phyloP scores from a whole-genome alignment of 2,329 filamentous ascomycete genomes.

The Lasiodiplodia citricola region DNA sequence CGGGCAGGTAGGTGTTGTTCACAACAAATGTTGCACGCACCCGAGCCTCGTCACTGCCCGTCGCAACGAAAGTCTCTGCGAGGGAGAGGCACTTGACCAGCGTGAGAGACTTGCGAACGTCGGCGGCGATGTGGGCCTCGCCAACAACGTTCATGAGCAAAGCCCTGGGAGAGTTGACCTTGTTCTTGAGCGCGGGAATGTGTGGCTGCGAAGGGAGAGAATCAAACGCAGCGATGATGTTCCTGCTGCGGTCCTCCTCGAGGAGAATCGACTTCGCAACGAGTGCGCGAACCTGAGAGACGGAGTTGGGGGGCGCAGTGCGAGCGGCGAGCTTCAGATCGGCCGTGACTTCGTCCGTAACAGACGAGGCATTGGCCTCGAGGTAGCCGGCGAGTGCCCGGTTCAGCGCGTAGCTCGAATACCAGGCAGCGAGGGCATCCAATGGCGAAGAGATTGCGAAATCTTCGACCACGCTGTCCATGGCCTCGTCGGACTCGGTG shows the following conservation, averaged over 20 bases:
- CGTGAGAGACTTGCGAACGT: slow-evolving; percentile 63
- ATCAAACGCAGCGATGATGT: slow-evolving; percentile 60
- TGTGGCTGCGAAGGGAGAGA: slow-evolving; percentile 53
- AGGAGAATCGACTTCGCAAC: slow-evolving; percentile 65
- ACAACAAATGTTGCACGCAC: slow-evolving; percentile 46
- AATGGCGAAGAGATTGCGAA: slow-evolving; percentile 83
- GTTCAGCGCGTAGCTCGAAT: slow-evolving; percentile 76
- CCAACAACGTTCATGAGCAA: slow-evolving; percentile 54
- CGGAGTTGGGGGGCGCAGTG: slow-evolving; percentile 78
- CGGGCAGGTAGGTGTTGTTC: slow-evolving; percentile 42
- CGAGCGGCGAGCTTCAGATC: slow-evolving; percentile 72
- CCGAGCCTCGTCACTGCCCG: slow-evolving; percentile 36
- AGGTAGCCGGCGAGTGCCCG: slow-evolving; percentile 70
- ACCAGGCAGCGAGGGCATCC: slow-evolving; percentile 91
- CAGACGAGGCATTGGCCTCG: slow-evolving; percentile 43
- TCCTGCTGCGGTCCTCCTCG: slow-evolving; percentile 56
- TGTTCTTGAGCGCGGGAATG: slow-evolving; percentile 37
- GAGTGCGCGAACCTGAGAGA: slow-evolving; percentile 65
- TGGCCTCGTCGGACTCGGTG: slow-evolving; percentile 69
- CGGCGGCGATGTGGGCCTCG: slow-evolving; percentile 61
- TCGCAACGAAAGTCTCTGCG: slow-evolving; percentile 44
- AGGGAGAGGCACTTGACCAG: slow-evolving; percentile 65
- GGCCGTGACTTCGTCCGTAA: slow-evolving; percentile 51
- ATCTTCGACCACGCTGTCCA: slow-evolving; percentile 86
- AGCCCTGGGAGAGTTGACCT: slow-evolving; percentile 25